Base-by-base conservation (phyloP, 441 rosid genomes). In the Erysimum pusillum region DNA sequence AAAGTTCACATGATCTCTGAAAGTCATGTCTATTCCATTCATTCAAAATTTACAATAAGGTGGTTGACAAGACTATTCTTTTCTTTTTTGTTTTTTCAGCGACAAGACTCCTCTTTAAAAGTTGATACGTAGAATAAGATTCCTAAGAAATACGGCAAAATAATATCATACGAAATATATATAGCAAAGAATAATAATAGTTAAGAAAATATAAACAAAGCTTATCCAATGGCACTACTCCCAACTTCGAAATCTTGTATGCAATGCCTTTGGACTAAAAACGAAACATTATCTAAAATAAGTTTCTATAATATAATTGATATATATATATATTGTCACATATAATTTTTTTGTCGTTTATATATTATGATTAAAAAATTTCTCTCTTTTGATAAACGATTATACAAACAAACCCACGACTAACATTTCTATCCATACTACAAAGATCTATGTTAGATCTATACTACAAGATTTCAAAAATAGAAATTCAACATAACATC, bases 1-100 rank as follows among this genome's bases (percentile, higher is more conserved):
- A 56, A 54, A 69, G 76, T 62, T 76, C 80, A 76, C 80, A 76
- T 69, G 80, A 76, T 76, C 75, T 76, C 80, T 70, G 71, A 76
- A 66, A 63, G 76, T 20, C 65, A 54, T 70, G 80, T 76, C 80
- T 65, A 69, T 69, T 76, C 80, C 53, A 69, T 35, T 35, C 75
- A 54, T 70, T 70, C 36, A 76, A 70, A 62, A 35, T 53, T 69
- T 69, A 65, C 75, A 76, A 77, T 70, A 76, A 53, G 69, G 44
- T 76, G 22, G 71, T 76, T 76, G 80, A 70, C 71, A 69, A 54
- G 71, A 76, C 80, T 69, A 42, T 25, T 53, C 25, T 63, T 52
- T 65, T 15, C 1, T 58, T 49, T 31, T 32, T 25, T 59, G 6
- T 60, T 61, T 54, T 31, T 66, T 25, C n/a, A 36, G 67, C 71